Percentiles rank a stretch among this genome's conserved stretches.
phyloP scores from a whole-genome alignment of 352 stramenopile species.

The Phytophthora multivora region DNA sequence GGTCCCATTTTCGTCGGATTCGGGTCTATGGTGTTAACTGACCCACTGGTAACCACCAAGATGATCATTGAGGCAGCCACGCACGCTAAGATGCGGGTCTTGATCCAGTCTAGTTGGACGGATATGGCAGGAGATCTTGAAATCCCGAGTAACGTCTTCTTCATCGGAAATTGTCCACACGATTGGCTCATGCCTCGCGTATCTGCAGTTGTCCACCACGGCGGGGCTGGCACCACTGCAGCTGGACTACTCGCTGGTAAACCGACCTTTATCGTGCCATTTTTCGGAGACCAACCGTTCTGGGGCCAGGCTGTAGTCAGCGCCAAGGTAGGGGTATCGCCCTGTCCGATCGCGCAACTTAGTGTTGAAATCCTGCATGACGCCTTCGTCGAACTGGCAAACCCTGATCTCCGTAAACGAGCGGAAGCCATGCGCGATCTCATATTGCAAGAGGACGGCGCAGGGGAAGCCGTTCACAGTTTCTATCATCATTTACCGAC shows the following conservation, averaged over 20 bases:
- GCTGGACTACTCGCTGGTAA: conserved; percentile 88
- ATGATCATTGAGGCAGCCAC: conserved; percentile 84
- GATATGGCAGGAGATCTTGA: conserved; percentile 58
- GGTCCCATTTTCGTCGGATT: conserved; percentile 93
- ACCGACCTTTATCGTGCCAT: conserved; percentile 93
- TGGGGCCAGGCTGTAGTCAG: conserved; percentile 89
- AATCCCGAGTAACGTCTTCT: conserved; percentile 58
- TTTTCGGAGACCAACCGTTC: conserved; percentile 95
- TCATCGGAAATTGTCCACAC: conserved; percentile 76
- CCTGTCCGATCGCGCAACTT: conserved; percentile 80
- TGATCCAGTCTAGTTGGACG: conserved; percentile 91
- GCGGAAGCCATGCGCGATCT: conserved; percentile 48
- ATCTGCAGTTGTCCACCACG: conserved; percentile 80
- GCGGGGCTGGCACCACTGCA: conserved; percentile 89
- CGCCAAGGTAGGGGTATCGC: conserved; percentile 77
- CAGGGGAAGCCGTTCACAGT: conserved; percentile 71
- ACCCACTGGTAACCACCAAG: conserved; percentile 66
- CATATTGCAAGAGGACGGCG: conserved; percentile 86
- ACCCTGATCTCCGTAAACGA: conserved; percentile 43
- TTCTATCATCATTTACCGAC: conserved; percentile 90
- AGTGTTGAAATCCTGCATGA: conserved; percentile 71
- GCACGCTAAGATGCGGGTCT: conserved; percentile 62
- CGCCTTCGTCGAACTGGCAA: conserved; percentile 71
- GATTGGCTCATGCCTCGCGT: conserved; percentile 92
- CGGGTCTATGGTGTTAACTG: conserved; percentile 90